These are phyloP conservation scores for Diaporthe sp. DNA, from an alignment of 2,329 filamentous ascomycete species.

Conservation along the genomic window DNA sequence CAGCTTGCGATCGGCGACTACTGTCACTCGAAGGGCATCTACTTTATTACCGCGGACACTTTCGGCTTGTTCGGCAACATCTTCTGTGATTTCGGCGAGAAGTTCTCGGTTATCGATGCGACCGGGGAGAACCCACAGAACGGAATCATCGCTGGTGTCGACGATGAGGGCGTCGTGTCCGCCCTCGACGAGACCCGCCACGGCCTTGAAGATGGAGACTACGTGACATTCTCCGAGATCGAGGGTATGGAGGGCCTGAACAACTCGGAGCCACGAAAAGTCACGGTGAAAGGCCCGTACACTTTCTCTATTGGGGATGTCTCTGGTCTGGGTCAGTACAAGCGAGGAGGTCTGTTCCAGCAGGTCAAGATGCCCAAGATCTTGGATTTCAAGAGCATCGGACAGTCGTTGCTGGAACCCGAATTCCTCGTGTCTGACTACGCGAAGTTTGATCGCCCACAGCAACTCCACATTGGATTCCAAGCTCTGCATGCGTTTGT, in stretches of 20 bases:
- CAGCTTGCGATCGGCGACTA: constrained; percentile 91
- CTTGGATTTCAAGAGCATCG: constrained; percentile 87
- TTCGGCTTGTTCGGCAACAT: constrained; percentile 95
- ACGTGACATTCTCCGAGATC: constrained; percentile 93
- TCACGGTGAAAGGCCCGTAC: constrained; percentile 95
- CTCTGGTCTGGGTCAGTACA: constrained; percentile 86
- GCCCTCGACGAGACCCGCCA: constrained; percentile 95
- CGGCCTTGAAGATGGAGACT: constrained; percentile 95
- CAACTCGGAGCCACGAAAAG: constrained; percentile 84
- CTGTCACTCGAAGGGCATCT: constrained; percentile 94
- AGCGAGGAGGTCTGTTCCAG: constrained; percentile 88
- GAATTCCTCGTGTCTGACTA: constrained; percentile 95
- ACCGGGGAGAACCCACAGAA: constrained; percentile 90
- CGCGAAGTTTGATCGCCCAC: constrained; percentile 96
- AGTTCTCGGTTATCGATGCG: constrained; percentile 90
- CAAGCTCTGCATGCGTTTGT: constrained; percentile 92
- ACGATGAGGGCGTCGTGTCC: constrained; percentile 91
- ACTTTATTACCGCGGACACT: constrained; percentile 87
- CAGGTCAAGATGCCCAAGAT: constrained; percentile 99
- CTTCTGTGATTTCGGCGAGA: constrained; percentile 97
- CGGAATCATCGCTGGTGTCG: constrained; percentile 91
- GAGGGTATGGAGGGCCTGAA: constrained; percentile 94
- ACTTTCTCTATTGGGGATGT: constrained; percentile 98
- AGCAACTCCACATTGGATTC: constrained; percentile 91
- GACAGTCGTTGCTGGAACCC: constrained; percentile 83